phyloP scores from a whole-genome alignment of 306 rosid species.

The Citrullus mucosospermus region DNA sequence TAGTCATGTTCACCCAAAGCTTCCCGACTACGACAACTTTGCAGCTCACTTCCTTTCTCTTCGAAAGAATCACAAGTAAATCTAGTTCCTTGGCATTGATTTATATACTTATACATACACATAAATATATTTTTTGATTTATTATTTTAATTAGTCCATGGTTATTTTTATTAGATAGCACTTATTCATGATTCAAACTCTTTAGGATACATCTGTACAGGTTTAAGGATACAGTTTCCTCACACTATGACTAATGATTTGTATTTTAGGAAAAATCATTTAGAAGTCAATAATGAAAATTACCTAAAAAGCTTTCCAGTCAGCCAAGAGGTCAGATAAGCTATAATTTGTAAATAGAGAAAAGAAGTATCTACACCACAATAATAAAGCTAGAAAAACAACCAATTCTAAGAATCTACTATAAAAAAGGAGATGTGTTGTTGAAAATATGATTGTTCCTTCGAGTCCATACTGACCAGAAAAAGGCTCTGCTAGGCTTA shows the following conservation, averaged over 20 bases:
- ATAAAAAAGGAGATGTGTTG: background rate
- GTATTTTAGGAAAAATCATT: background rate
- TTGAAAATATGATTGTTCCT: background rate
- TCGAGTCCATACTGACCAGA: background rate
- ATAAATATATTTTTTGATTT: background rate
- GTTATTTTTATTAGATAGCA: background rate
- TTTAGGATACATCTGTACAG: background rate
- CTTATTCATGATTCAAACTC: background rate
- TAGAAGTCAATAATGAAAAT: background rate
- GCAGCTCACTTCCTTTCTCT: conserved; percentile 61
- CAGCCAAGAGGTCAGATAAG: background rate
- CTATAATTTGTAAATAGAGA: background rate
- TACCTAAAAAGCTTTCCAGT: background rate
- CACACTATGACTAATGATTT: background rate
- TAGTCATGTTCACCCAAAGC: conserved; percentile 77
- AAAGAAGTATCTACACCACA: background rate
- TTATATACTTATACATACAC: background rate
- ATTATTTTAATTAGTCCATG: background rate
- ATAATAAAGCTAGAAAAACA: background rate
- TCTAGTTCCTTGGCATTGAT: background rate
- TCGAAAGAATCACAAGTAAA: conserved; percentile 31
- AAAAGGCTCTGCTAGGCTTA: background rate
- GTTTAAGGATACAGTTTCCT: background rate
- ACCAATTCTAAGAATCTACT: background rate
- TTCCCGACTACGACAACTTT: conserved; percentile 66